phyloP scores from a whole-genome alignment of 441 rosid genomes.

The Syzygium syzygioides region DNA sequence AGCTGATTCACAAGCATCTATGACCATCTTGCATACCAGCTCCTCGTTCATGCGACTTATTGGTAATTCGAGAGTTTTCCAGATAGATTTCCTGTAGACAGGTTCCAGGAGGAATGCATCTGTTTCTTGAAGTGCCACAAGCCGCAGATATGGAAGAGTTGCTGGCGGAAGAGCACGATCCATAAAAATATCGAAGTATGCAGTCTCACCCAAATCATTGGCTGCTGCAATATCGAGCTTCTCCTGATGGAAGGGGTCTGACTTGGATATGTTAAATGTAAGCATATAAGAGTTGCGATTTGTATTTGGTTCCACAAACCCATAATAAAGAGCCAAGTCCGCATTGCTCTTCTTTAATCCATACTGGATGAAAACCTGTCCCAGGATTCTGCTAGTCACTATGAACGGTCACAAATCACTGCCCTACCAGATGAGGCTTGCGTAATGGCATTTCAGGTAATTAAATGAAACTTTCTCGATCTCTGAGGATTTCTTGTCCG shows the following conservation, averaged over 20 bases:
- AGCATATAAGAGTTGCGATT: slow-evolving; percentile 63
- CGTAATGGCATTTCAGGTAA: neutral
- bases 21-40: slow-evolving; percentile 66
- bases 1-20: slow-evolving; percentile 84
- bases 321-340: slow-evolving; percentile 87
- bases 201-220: slow-evolving; percentile 59
- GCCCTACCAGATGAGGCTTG: neutral
- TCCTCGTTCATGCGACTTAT: slow-evolving; percentile 79
- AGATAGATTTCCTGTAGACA: slow-evolving; percentile 61
- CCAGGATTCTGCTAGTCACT: neutral
- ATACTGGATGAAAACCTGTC: slow-evolving; percentile 79
- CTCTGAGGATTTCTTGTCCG: neutral
- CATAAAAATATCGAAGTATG: slow-evolving; percentile 52
- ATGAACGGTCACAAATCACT: neutral
- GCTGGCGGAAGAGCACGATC: slow-evolving; percentile 62
- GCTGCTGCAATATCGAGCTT: slow-evolving; percentile 84
- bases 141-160: slow-evolving; percentile 70
- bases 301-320: slow-evolving; percentile 63
- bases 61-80: slow-evolving; percentile 88
- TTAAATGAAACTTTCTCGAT: neutral
- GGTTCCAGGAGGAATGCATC: slow-evolving; percentile 93
- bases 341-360: slow-evolving; percentile 83
- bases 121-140: slow-evolving; percentile 71
- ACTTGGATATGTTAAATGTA: slow-evolving; percentile 64
- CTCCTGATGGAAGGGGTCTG: slow-evolving; percentile 65